Percentiles rank a stretch among this genome's conserved stretches.
These are phyloP conservation scores for Debaryomyces prosopidis DNA, from an alignment of 805 yeast genomes.

Conservation along the genomic window DNA sequence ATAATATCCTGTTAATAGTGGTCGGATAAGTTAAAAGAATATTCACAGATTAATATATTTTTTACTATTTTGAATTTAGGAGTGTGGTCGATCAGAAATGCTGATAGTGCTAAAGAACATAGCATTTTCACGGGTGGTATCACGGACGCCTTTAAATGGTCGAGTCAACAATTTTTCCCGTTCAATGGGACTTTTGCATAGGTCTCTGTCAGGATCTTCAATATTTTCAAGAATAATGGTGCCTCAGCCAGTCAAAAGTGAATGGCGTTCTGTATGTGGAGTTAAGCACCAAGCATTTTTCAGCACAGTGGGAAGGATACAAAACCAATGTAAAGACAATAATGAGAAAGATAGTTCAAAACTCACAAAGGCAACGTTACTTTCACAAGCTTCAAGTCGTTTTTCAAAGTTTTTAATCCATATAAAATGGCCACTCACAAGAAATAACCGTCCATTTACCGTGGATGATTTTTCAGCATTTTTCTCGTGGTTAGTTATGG, in stretches of 20 bases:
- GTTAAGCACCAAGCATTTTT: background rate
- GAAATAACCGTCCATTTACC: conserved; percentile 50
- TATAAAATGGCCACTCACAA: conserved; percentile 48
- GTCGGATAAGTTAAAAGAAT: background rate
- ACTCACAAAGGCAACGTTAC: conserved; percentile 24
- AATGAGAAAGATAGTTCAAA: background rate
- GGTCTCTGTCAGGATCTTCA: background rate
- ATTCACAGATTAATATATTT: background rate
- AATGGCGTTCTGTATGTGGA: background rate
- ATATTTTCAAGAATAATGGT: background rate
- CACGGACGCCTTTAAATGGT: background rate
- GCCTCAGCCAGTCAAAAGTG: background rate
- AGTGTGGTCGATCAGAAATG: background rate
- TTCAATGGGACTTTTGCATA: too few species aligned
- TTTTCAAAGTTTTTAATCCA: conserved; percentile 34
- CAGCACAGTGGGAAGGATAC: background rate
- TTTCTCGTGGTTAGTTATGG: conserved; percentile 58
- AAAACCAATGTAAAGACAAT: background rate
- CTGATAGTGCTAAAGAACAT: background rate
- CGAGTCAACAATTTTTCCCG: too few species aligned
- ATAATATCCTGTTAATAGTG: background rate
- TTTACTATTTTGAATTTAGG: background rate
- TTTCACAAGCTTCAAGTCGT: conserved; percentile 30
- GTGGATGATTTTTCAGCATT: conserved; percentile 55
- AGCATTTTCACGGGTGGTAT: background rate